Evolutionary conservation across 306 rosid genomes (phyloP).

Genomic region (Malus domestica): DNA sequence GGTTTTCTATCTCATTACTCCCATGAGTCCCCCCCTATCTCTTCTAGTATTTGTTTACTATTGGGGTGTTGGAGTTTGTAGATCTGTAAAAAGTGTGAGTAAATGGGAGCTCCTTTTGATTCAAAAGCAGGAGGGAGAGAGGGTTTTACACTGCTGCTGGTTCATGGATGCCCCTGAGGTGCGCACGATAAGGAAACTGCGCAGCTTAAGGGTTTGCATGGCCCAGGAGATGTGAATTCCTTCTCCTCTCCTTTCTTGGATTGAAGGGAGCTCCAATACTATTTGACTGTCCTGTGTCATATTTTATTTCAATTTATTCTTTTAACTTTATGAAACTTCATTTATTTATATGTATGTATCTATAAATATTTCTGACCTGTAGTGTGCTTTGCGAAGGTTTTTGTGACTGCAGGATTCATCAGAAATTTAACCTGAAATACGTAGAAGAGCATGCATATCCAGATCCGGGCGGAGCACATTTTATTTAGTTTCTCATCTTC

Average conservation of each 20-base stretch:
- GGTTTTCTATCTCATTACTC: background rate
- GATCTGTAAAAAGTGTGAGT: background rate
- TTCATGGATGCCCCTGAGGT: slow-evolving; percentile 36
- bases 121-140: slow-evolving; percentile 22
- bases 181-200: slow-evolving; percentile 9
- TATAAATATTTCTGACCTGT: background rate
- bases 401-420: background rate
- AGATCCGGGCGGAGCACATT: background rate
- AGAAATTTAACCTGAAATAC: background rate
- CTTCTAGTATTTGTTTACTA: background rate
- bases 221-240: slow-evolving; percentile 30
- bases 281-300: background rate
- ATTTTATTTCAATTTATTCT: background rate
- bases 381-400: background rate
- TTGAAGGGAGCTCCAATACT: slow-evolving; percentile 38
- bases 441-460: background rate
- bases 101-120: slow-evolving; percentile 31
- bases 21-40: no score
- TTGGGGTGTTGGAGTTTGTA: no score
- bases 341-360: background rate
- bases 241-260: slow-evolving; percentile 32
- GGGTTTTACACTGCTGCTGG: slow-evolving; percentile 23
- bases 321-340: background rate
- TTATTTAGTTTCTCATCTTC: background rate
- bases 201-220: slow-evolving; percentile 39